Evolutionary conservation across 768 basidiomycete genomes (phyloP).

Genomic region (Strobilomyces echinocephalus): DNA sequence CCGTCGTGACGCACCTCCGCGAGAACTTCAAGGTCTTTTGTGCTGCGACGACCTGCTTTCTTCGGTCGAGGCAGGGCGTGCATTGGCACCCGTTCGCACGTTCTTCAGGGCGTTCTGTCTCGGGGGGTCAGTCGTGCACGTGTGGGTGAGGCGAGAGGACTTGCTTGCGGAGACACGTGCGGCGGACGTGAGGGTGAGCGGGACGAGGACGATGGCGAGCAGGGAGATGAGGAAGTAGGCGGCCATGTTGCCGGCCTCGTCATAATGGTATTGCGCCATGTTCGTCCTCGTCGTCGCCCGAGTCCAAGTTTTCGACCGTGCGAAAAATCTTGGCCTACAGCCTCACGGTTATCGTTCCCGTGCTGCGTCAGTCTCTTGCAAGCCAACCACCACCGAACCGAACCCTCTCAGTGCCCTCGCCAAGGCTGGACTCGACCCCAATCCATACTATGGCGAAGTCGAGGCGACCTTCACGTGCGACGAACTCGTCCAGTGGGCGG

Average conservation of each 20-base stretch:
- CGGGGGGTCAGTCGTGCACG: conserved; percentile 7
- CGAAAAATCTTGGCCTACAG: too few relatives aligned
- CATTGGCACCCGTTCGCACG: conserved; percentile 52
- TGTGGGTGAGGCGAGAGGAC: conserved; percentile 19
- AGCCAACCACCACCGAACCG: conserved; percentile 1
- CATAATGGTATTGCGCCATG: too few relatives aligned
- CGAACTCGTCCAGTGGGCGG: conserved; percentile 72
- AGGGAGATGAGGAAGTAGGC: conserved; percentile 90
- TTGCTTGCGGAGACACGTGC: conserved; percentile 39
- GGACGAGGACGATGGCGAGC: conserved; percentile 77
- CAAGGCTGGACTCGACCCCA: conserved; percentile 81
- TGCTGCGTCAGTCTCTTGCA: conserved; percentile 66
- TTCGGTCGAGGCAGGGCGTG: conserved; percentile 54
- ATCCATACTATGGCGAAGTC: conserved; percentile 78
- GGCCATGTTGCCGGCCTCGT: conserved; percentile 78
- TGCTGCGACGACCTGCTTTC: conserved; percentile 38
- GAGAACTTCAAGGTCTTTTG: conserved; percentile 47
- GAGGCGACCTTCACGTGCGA: conserved; percentile 79
- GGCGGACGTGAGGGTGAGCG: conserved; percentile 58
- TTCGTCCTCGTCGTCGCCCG: too few relatives aligned
- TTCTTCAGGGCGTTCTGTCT: conserved; percentile 32
- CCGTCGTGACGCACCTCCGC: conserved; percentile 39
- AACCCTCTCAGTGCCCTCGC: conserved; percentile 65
- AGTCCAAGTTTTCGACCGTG: too few relatives aligned
- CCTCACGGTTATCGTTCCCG: conserved; percentile 63